Percentiles rank a stretch among this genome's conserved stretches.
These are phyloP conservation scores for Rubia tinctorum DNA, from an alignment of 305 asterid genomes.

Conservation along the genomic window DNA sequence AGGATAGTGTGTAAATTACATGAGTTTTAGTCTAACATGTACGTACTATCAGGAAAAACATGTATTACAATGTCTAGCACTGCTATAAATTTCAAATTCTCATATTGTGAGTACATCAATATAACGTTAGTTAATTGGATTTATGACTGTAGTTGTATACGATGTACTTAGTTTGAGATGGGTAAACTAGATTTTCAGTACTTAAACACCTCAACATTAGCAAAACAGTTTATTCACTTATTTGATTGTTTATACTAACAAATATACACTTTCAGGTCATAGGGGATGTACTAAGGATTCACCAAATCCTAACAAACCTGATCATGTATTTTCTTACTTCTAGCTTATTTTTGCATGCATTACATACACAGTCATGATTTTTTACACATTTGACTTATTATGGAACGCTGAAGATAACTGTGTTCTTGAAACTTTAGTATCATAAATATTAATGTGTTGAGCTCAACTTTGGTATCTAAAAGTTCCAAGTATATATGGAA, in stretches of 20 bases:
- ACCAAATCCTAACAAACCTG: slow-evolving; percentile 88
- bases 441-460: neutral
- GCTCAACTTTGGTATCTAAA: neutral
- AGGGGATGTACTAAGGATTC: slow-evolving; percentile 89
- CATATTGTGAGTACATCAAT: too few species aligned
- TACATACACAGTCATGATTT: too few species aligned
- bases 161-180: too few species aligned
- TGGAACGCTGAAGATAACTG: neutral
- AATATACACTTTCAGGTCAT: slow-evolving; percentile 42
- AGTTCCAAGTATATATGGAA: neutral
- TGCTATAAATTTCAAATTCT: too few species aligned
- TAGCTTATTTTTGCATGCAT: neutral
- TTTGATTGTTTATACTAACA: neutral
- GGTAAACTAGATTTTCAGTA: too few species aligned
- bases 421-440: neutral
- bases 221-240: neutral
- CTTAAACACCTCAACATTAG: too few species aligned
- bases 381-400: neutral
- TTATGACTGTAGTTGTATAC: too few species aligned
- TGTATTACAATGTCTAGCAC: too few species aligned
- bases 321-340: slow-evolving; percentile 48
- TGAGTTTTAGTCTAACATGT: too few species aligned
- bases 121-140: too few species aligned
- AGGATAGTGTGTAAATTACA: too few species aligned
- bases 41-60: too few species aligned